A percentile compares a stretch with the other conserved stretches of the same genome.
phyloP scores from a whole-genome alignment of 2,329 filamentous ascomycete species.

The Neofusicoccum laricinum region DNA sequence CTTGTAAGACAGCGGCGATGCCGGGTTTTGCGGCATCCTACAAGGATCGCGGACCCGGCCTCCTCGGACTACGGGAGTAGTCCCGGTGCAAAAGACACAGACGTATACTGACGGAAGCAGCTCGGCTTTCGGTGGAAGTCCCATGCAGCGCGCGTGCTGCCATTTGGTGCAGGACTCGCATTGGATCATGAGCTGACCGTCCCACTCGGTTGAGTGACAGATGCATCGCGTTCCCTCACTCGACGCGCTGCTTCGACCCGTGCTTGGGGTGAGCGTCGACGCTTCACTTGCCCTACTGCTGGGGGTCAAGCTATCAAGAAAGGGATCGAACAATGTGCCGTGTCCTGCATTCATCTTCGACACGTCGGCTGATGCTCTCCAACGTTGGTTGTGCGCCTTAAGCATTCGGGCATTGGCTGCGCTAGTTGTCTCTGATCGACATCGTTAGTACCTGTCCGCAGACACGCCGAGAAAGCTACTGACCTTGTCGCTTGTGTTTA shows the following conservation, averaged over 20 bases:
- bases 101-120: conserved; percentile 43
- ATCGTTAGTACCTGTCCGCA: background rate
- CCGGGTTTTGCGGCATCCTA: background rate
- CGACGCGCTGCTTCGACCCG: conserved; percentile 51
- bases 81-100: conserved; percentile 40
- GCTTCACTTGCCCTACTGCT: conserved; percentile 42
- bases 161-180: conserved; percentile 64
- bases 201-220: conserved; percentile 54
- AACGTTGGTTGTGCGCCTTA: conserved; percentile 44
- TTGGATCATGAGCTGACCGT: conserved; percentile 58
- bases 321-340: conserved; percentile 28
- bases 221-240: conserved; percentile 55
- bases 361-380: conserved; percentile 43
- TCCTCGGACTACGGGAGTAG: conserved; percentile 32
- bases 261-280: conserved; percentile 45
- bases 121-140: conserved; percentile 43
- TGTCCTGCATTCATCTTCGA: background rate
- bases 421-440: background rate
- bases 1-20: conserved; percentile 10
- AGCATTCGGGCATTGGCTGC: conserved; percentile 6
- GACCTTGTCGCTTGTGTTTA: conserved; percentile 10
- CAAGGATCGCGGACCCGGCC: conserved; percentile 30
- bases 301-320: conserved; percentile 42
- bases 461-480: background rate
- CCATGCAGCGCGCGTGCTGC: conserved; percentile 59